Base-by-base conservation (phyloP, 192 early-diverging fungal genomes). In the Gamsiella multidivaricata region DNA sequence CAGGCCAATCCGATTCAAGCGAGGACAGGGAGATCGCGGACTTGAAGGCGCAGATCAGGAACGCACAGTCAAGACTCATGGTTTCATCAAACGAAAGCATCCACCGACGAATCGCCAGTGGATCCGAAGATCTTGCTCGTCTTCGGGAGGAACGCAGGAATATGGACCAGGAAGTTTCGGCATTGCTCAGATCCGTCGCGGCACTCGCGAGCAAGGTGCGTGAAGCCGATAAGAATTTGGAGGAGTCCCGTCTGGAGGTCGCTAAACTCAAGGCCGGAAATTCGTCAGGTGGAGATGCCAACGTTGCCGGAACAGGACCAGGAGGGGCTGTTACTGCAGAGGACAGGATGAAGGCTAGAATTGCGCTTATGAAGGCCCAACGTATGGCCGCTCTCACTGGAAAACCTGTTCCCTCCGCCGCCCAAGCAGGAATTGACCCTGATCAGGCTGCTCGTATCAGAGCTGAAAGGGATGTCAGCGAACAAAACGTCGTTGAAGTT, bases 311-410 rank as follows among this genome's bases (percentile, higher is more conserved):
- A 2, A 88, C 87, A 11, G 87, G 87, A 1, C 87, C 87, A 3
- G 74, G 70, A 42, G 87, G 87, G 7, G 37, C 64, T 36, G 65
- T 88, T 17, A 88, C 87, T 0, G 85, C 86, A 18, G 69, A 80
- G 20, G 87, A 88, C 52, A 69, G 70, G 34, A 87, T 84, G 68
- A 79, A 80, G 15, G 85, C 87, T 12, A 87, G 81, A 47, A 83
- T 83, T 18, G 80, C 83, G 45, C 70, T 84, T 3, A 80, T 89
- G 81, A 65, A 87, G 34, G 81, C 84, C 49, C 83, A 83, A 43
- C 70, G 81, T 18, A 79, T 87, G 80, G 82, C 82, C 6, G 81
- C 76, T n/a, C 66, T 85, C 8, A 81, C 81, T n/a, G 84, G 83
- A 18, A 82, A 81, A 28, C 56, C 83, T 14, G 55, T 70, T n/a